These are phyloP conservation scores for Sphenostylis stenocarpa DNA, from an alignment of 306 rosid genomes.

Conservation along the genomic window DNA sequence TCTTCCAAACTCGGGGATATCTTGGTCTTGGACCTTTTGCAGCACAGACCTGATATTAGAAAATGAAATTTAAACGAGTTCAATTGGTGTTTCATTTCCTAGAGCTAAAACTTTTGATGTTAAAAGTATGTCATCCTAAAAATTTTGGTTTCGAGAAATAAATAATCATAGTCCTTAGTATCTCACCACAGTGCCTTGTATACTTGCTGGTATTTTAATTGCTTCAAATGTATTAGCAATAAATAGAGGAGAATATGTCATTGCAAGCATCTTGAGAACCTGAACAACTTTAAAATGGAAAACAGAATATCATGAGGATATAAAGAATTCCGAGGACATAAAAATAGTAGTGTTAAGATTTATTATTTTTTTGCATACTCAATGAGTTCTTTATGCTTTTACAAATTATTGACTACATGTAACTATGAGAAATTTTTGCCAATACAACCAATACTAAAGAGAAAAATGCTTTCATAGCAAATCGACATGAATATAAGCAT, in stretches of 20 bases:
- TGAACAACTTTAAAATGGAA: slow-evolving; percentile 36
- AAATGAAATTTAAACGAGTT: background rate
- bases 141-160: background rate
- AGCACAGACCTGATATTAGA: slow-evolving; percentile 65
- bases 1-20: slow-evolving; percentile 93
- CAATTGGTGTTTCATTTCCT: background rate
- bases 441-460: background rate
- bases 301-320: background rate
- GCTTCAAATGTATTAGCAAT: slow-evolving; percentile 45
- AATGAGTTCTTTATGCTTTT: background rate
- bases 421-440: slow-evolving; percentile 1
- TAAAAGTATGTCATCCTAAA: background rate
- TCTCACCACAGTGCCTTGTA: slow-evolving; percentile 65
- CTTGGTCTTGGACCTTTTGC: slow-evolving; percentile 95
- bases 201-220: slow-evolving; percentile 31
- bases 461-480: background rate
- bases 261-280: slow-evolving; percentile 62
- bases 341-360: background rate
- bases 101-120: background rate
- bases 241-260: slow-evolving; percentile 53
- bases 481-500: too few relatives aligned
- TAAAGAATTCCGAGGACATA: background rate
- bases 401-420: background rate
- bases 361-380: slow-evolving; percentile 9
- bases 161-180: background rate